Conservation (phyloP, 2,329 filamentous ascomycete genomes). For the Xylaria sp. region DNA sequence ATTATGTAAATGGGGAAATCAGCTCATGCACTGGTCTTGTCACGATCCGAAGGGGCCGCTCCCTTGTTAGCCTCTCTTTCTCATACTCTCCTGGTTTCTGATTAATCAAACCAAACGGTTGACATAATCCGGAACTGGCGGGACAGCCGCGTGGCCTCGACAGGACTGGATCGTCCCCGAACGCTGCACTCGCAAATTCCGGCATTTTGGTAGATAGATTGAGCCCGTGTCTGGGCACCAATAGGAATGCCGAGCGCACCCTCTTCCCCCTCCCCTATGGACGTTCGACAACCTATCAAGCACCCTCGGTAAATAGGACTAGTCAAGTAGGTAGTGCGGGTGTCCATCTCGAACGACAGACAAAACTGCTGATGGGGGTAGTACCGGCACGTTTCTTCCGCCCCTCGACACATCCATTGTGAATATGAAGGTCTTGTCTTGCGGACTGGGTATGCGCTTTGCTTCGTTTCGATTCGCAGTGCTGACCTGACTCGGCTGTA, state of each 20-base stretch:
- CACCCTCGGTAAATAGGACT: conserved; percentile 23
- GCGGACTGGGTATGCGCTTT: neutral
- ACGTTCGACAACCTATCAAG: neutral
- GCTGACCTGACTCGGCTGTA: conserved; percentile 7
- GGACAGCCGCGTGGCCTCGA: conserved; percentile 21
- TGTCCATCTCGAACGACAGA: neutral
- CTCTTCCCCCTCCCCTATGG: conserved; percentile 3
- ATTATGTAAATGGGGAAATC: neutral
- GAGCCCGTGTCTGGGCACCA: conserved; percentile 35
- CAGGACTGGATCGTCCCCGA: conserved; percentile 25
- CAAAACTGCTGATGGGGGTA: neutral
- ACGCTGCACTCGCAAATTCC: conserved; percentile 32
- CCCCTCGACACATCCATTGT: conserved; percentile 7
- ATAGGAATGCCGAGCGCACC: conserved; percentile 17
- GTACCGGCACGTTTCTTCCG: conserved; percentile 24
- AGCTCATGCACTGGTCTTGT: conserved; percentile 14
- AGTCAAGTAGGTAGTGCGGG: neutral
- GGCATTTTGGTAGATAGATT: conserved; percentile 37
- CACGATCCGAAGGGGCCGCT: conserved; percentile 4
- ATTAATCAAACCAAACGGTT: conserved; percentile 1
- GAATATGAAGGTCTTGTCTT: neutral
- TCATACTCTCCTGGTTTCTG: conserved; percentile 1
- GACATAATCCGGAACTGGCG: conserved; percentile 12
- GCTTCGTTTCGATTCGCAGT: neutral
- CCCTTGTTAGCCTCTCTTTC: conserved; percentile 9